Conservation (phyloP, 1,284 basidiomycete species). For the Limonomyces culmigenus region DNA sequence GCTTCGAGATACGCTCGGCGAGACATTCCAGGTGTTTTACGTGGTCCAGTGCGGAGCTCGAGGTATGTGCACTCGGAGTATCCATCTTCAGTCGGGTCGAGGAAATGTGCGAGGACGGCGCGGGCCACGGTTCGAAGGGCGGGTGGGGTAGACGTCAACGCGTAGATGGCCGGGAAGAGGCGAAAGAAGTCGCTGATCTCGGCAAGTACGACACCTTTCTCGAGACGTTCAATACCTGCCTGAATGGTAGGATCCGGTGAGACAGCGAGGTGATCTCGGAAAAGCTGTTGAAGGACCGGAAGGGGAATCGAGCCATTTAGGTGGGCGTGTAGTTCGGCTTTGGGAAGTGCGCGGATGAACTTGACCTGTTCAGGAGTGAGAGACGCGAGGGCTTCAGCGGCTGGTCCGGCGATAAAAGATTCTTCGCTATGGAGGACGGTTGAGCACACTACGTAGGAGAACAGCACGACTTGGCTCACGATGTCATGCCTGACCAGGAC, state of each 20-base stretch:
- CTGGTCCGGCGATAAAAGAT: slow-evolving; percentile 5
- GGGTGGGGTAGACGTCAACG: slow-evolving; percentile 42
- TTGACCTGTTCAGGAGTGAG: slow-evolving; percentile 30
- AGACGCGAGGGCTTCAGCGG: slow-evolving; percentile 28
- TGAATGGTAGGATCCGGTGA: slow-evolving; percentile 17
- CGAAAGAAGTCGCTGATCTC: slow-evolving; percentile 53
- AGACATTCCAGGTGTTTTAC: slow-evolving; percentile 34
- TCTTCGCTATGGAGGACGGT: no score
- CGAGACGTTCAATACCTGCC: slow-evolving; percentile 28
- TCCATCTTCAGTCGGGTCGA: slow-evolving; percentile 30
- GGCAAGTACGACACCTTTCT: slow-evolving; percentile 30
- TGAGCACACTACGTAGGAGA: no score
- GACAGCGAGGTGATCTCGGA: slow-evolving; percentile 15
- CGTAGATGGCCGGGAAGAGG: slow-evolving; percentile 64
- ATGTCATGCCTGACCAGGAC: no score
- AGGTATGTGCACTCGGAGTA: slow-evolving; percentile 45
- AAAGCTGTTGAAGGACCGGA: slow-evolving; percentile 44
- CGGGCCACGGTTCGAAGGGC: slow-evolving; percentile 35
- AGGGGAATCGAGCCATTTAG: slow-evolving; percentile 71
- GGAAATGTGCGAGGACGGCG: slow-evolving; percentile 46
- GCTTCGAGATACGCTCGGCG: slow-evolving; percentile 39
- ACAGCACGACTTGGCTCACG: no score
- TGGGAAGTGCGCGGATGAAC: slow-evolving; percentile 48
- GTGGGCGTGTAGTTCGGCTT: slow-evolving; percentile 72
- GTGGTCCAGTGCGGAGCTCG: slow-evolving; percentile 60